Conservation (phyloP, 305 asterid genomes). For the Petunia hybrid region DNA sequence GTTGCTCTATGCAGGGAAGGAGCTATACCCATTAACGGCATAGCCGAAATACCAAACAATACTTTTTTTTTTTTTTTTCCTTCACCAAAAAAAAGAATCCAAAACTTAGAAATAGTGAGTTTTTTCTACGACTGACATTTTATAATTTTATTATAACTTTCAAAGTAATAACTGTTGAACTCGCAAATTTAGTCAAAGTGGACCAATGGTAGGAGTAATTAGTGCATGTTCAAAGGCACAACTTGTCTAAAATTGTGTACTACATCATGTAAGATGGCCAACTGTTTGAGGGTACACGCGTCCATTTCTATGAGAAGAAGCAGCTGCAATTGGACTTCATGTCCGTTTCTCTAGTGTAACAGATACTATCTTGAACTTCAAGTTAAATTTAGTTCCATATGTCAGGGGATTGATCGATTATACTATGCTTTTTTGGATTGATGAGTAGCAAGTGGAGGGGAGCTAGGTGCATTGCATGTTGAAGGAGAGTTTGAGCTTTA, state of each 20-base stretch:
- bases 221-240: not conserved
- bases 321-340: not conserved
- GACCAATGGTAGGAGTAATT: not conserved
- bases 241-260: not conserved
- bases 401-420: not conserved
- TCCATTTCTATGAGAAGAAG: not conserved
- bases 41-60: not conserved
- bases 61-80: too few relatives aligned
- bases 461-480: constrained; percentile 21
- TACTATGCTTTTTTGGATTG: not conserved
- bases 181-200: too few relatives aligned
- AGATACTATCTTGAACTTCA: constrained; percentile 17
- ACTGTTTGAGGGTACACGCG: not conserved
- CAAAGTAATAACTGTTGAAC: too few relatives aligned
- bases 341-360: not conserved
- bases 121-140: too few relatives aligned
- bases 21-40: not conserved
- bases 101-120: too few relatives aligned
- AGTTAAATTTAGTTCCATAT: not conserved
- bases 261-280: constrained; percentile 3
- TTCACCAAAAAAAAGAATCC: too few relatives aligned
- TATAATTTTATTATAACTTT: too few relatives aligned
- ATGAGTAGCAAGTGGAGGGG: not conserved
- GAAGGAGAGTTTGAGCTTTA: not conserved
- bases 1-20: constrained; percentile 6